Evolutionary conservation across 192 early-diverging fungal species (phyloP), one percentile per base, ranked within the genome.

Genomic region (Coemansia sp.): DNA sequence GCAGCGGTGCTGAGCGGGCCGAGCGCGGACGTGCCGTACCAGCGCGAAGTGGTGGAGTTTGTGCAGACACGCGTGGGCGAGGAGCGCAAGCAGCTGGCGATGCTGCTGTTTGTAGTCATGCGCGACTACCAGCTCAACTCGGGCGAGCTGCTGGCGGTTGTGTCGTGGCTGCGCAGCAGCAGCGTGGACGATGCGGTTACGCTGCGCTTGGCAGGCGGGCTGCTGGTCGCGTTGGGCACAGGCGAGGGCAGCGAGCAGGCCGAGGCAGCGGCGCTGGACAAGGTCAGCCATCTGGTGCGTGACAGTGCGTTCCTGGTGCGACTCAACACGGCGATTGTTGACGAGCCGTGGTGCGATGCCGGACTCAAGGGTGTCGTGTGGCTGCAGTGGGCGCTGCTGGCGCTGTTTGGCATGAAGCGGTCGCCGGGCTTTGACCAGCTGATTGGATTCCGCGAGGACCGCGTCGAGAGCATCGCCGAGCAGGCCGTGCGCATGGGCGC

Each of bases 361-460:
- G 81, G 75, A 0, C 40, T 82, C 32, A 69, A 77, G 65, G 81
- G 81, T 7, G 35, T 82, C 28, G 63, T 88, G 21, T 65, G 82
- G 47, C 65, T 89, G 28, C 86, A 91, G 65, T 88, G 86, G 83
- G 58, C 80, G 24, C 64, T 88, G 14, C 83, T 84, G 60, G 67
- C 80, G 27, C 66, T 81, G 53, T 71, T 82, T 27, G 58, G 70
- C 16, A 66, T 79, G 35, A 77, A 83, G 54, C 67, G 69, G 31
- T 74, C 67, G 35, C 82, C 77, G 6, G 66, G 64, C 8, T 77
- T 84, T n/a, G 73, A 74, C 54, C 31, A 46, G 42, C 50, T 65
- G 9, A 63, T 84, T 31, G 71, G 78, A 1, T 71, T 73, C 44
- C 75, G 73, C 52, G 68, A 79, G 40, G 73, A 77, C 43, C 65